phyloP scores from a whole-genome alignment of 2,329 filamentous ascomycete genomes.

The Penicillium griseofulvum region DNA sequence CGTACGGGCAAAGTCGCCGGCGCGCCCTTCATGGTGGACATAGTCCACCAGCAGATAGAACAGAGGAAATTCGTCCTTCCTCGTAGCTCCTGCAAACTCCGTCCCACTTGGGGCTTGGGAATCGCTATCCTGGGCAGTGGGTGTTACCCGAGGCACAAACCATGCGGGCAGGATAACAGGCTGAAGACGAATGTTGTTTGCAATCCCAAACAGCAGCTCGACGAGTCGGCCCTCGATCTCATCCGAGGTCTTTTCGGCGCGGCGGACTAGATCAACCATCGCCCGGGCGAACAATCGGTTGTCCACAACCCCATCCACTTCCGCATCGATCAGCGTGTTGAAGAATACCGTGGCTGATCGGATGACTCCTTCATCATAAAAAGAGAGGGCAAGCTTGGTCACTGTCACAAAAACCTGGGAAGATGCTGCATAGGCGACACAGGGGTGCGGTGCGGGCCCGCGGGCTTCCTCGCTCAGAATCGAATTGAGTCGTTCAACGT shows the following conservation, averaged over 20 bases:
- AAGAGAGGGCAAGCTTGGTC: conserved; percentile 81
- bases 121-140: conserved; percentile 38
- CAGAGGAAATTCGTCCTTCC: conserved; percentile 88
- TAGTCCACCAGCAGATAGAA: conserved; percentile 97
- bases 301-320: conserved; percentile 92
- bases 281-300: conserved; percentile 81
- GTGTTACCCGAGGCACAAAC: conserved; percentile 66
- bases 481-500: conserved; percentile 56
- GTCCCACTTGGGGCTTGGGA: conserved; percentile 52
- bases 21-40: conserved; percentile 90
- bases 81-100: conserved; percentile 77
- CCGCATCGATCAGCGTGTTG: conserved; percentile 88
- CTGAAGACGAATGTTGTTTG: conserved; percentile 89
- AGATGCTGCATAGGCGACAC: conserved; percentile 79
- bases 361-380: conserved; percentile 81
- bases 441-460: conserved; percentile 83
- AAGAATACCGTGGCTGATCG: conserved; percentile 83
- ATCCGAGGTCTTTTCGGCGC: conserved; percentile 63
- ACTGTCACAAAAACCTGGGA: conserved; percentile 89
- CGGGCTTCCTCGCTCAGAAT: conserved; percentile 87
- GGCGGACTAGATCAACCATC: conserved; percentile 79
- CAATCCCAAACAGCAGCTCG: conserved; percentile 91
- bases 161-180: conserved; percentile 84
- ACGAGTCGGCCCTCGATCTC: conserved; percentile 87
- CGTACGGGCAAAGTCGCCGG: conserved; percentile 93